Evolutionary conservation across 768 basidiomycete species (phyloP), one percentile per base, ranked within the genome.

Genomic region (Amanita rubescens): DNA sequence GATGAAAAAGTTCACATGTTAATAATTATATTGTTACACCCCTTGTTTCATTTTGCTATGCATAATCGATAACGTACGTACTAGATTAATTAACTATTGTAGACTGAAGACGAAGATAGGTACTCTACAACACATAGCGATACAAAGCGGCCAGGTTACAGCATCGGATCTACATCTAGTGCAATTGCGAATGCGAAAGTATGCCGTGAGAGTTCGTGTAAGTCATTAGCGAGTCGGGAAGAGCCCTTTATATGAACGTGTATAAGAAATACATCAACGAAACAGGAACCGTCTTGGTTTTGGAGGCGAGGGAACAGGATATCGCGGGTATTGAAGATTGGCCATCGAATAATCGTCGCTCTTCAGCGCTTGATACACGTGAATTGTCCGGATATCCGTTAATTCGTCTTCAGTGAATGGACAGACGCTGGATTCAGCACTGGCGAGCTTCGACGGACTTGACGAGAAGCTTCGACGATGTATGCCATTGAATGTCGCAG

Each of bases 51-150:
- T 30, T 30, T 17, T 17, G 38, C 14, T n/a, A 39, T 7, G 38
- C n/a, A 15, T n/a, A n/a, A n/a, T n/a, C n/a, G 38, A 39, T 17
- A 39, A 17, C 15, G 38, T 39, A 39, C 14, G 19, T 39, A 34
- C n/a, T n/a, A n/a, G n/a, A 94, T 65, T 1, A 87, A 94, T 81
- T 65, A 94, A 88, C 60, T 87, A 87, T 3, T 39, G 15, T 39
- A 10, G n/a, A 14, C 10, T 17, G 4, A 19, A 15, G 25, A 20
- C 11, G 12, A 19, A 24, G 24, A 27, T n/a, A 30, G 8, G 8
- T 38, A 49, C 3, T 11, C 20, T 10, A 41, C 27, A 30, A 30
- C 27, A 7, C 38, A 11, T 17, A 25, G 24, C n/a, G 46, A 19
- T 47, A 49, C 47, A 49, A 24, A 44, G 24, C 34, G 17, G 34